Evolutionary conservation across 495 filamentous ascomycete genomes (phyloP).

Genomic region (Podospora pseudocomata): DNA sequence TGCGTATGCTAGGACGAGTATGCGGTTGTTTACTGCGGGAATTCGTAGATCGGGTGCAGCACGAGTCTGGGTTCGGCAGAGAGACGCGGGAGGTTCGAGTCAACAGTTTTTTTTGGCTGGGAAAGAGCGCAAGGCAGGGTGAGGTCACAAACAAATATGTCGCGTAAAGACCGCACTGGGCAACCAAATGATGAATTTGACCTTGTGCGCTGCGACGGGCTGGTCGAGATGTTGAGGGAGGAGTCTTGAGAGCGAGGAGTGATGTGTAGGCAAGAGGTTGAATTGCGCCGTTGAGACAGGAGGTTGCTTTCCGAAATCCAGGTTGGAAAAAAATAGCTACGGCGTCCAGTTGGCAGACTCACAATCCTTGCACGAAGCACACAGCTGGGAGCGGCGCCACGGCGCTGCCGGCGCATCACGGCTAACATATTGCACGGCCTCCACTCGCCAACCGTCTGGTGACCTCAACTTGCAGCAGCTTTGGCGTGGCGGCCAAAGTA

Average conservation of each 20-base stretch:
- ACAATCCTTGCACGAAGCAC: conserved; percentile 12
- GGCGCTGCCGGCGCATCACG: conserved; percentile 18
- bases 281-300: conserved; percentile 9
- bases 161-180: background rate
- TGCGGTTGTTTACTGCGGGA: conserved; percentile 11
- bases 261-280: conserved; percentile 8
- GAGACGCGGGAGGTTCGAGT: background rate
- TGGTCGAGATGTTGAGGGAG: background rate
- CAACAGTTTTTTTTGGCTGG: background rate
- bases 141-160: background rate
- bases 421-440: background rate
- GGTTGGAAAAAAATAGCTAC: conserved; percentile 20
- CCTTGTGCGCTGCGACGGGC: background rate
- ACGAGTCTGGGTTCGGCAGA: conserved; percentile 15
- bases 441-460: conserved; percentile 20
- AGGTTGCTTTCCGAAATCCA: conserved; percentile 3
- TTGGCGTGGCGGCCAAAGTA: conserved; percentile 20
- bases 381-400: conserved; percentile 18
- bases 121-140: background rate
- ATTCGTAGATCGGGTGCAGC: conserved; percentile 11
- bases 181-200: background rate
- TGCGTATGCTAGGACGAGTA: background rate
- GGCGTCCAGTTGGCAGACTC: conserved; percentile 16
- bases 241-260: background rate
- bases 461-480: conserved; percentile 29